Conservation (phyloP, 2,329 filamentous ascomycete species). For the Cladorrhinum sp. region DNA sequence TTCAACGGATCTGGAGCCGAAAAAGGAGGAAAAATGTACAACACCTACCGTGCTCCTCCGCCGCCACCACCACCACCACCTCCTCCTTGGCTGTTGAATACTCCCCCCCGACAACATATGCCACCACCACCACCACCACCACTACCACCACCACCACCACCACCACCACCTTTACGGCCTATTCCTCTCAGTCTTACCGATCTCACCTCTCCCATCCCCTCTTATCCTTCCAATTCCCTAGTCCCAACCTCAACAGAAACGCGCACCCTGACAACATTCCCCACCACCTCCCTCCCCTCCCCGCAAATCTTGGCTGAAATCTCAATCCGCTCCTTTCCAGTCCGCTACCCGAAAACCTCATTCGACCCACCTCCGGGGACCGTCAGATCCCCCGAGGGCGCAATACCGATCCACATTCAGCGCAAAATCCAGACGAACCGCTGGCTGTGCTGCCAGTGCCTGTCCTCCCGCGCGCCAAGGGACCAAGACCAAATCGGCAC, state of each 20-base stretch:
- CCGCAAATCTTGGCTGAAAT: constrained; percentile 10
- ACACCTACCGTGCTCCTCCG: not conserved
- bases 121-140: not conserved
- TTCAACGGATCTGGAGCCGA: not conserved
- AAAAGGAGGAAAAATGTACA: not conserved
- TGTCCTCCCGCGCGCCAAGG: not conserved
- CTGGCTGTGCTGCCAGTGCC: constrained; percentile 26
- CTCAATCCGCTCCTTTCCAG: constrained; percentile 5
- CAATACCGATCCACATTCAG: not conserved
- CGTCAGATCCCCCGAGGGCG: not conserved
- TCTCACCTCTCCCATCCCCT: not conserved
- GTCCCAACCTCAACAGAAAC: constrained; percentile 6
- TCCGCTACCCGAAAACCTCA: constrained; percentile 8
- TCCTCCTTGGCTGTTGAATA: not conserved
- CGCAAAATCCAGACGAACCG: constrained; percentile 17
- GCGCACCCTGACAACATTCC: constrained; percentile 23
- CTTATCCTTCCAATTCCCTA: not conserved
- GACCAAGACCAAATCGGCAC: constrained; percentile 22
- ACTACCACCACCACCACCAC: not conserved
- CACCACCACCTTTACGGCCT: not conserved
- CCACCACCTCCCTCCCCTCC: constrained; percentile 21
- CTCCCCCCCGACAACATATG: not conserved
- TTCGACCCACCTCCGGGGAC: not conserved
- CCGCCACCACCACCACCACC: not conserved
- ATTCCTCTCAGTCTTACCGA: not conserved